phyloP scores from a whole-genome alignment of 352 stramenopile species.

The Blastocystis sp. region DNA sequence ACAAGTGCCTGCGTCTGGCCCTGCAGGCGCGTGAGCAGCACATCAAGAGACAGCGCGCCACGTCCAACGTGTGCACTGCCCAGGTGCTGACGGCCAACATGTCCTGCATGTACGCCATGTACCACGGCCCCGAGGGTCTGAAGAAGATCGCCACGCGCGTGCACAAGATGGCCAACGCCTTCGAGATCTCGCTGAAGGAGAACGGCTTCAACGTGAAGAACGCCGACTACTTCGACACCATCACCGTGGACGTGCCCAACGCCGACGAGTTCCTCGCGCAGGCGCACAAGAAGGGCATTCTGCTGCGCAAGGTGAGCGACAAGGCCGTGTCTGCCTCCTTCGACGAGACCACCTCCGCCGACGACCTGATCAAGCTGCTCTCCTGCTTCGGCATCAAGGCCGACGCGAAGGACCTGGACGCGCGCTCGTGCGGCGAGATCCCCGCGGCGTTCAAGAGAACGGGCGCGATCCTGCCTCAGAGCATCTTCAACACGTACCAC shows the following conservation, averaged over 20 bases:
- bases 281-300: slow-evolving; percentile 80
- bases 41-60: slow-evolving; percentile 98
- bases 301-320: slow-evolving; percentile 85
- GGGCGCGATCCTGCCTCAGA: slow-evolving; percentile 86
- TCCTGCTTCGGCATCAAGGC: slow-evolving; percentile 79
- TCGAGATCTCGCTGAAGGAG: slow-evolving; percentile 83
- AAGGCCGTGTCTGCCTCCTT: slow-evolving; percentile 91
- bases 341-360: slow-evolving; percentile 91
- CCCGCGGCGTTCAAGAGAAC: slow-evolving; percentile 51
- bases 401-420: slow-evolving; percentile 78
- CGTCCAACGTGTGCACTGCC: slow-evolving; percentile 98
- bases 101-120: slow-evolving; percentile 91
- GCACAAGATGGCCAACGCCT: slow-evolving; percentile 88
- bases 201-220: slow-evolving; percentile 80
- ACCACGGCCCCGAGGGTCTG: slow-evolving; percentile 95
- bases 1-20: slow-evolving; percentile 93
- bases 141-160: slow-evolving; percentile 88
- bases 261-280: slow-evolving; percentile 67
- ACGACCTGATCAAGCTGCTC: slow-evolving; percentile 87
- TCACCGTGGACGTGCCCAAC: slow-evolving; percentile 74
- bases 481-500: slow-evolving; percentile 95
- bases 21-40: slow-evolving; percentile 99
- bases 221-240: slow-evolving; percentile 76
- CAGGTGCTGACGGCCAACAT: slow-evolving; percentile 98
- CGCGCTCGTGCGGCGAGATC: slow-evolving; percentile 43